Evolutionary conservation across 116 monocot genomes (phyloP).

Genomic region (Posidonia oceanica): DNA sequence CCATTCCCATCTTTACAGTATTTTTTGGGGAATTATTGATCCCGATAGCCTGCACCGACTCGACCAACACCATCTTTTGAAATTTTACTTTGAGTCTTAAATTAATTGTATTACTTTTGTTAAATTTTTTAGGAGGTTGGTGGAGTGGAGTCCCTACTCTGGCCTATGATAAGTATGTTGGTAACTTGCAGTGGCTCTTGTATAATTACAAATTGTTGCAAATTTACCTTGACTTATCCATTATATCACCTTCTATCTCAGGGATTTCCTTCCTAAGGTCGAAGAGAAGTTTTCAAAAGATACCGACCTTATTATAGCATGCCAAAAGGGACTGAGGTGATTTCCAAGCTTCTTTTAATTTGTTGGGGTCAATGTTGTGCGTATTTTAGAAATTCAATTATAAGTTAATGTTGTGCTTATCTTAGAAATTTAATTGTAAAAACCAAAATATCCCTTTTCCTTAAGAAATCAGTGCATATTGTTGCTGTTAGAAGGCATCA

Average conservation of each 20-base stretch:
- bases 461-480: background rate
- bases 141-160: conserved; percentile 73
- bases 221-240: background rate
- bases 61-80: too few relatives aligned
- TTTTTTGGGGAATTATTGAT: too few relatives aligned
- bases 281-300: conserved; percentile 77
- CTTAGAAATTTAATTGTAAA: background rate
- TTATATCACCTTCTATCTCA: conserved; percentile 10
- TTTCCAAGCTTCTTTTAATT: background rate
- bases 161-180: conserved; percentile 47
- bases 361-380: too few relatives aligned
- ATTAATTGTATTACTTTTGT: background rate
- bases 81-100: too few relatives aligned
- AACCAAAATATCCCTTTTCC: background rate
- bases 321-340: conserved; percentile 85
- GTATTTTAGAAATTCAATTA: too few relatives aligned
- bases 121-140: conserved; percentile 58
- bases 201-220: too few relatives aligned
- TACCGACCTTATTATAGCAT: conserved; percentile 68
- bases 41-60: too few relatives aligned
- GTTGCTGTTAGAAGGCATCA: background rate
- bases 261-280: conserved; percentile 62
- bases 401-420: too few relatives aligned
- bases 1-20: too few relatives aligned
- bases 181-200: background rate